A percentile compares a stretch with the other conserved stretches of the same genome.
Evolutionary conservation across 2,329 filamentous ascomycete genomes (phyloP).

Genomic region (Lecanicillium sp.): DNA sequence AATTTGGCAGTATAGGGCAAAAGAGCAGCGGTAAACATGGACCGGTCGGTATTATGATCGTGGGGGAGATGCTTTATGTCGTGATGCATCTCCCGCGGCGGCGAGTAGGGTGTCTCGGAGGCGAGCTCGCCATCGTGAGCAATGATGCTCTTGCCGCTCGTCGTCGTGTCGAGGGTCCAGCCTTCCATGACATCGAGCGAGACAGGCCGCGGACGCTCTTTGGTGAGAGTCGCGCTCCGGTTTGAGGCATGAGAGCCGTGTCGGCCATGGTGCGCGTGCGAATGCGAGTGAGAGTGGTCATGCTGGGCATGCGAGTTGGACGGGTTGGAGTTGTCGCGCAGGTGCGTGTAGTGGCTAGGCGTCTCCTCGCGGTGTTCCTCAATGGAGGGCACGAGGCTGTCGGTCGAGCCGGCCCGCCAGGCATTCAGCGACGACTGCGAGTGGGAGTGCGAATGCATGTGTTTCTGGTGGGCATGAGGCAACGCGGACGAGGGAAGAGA

Average conservation of each 20-base stretch:
- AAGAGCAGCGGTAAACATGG: conserved; percentile 65
- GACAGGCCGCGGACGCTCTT: conserved; percentile 28
- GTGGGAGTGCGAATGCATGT: conserved; percentile 34
- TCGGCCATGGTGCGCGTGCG: conserved; percentile 23
- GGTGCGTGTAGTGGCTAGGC: conserved; percentile 20
- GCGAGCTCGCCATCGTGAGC: conserved; percentile 26
- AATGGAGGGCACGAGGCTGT: conserved; percentile 25
- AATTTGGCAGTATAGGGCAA: conserved; percentile 63
- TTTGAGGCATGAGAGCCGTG: conserved; percentile 27
- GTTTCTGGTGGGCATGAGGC: conserved; percentile 41
- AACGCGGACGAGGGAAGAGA: conserved; percentile 46
- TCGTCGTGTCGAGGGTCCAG: conserved; percentile 36
- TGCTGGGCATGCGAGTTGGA: conserved; percentile 22
- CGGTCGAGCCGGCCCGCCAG: conserved; percentile 29
- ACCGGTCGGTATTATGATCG: conserved; percentile 46
- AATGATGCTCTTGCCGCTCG: conserved; percentile 35
- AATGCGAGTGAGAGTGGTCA: conserved; percentile 22
- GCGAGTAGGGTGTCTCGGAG: conserved; percentile 23
- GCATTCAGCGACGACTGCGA: conserved; percentile 36
- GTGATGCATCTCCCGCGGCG: conserved; percentile 18
- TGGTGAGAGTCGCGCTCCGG: conserved; percentile 21
- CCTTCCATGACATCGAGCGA: conserved; percentile 31
- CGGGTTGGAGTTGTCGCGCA: neutral
- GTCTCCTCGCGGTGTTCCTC: conserved; percentile 27
- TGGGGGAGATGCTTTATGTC: conserved; percentile 22